Conservation (phyloP, 768 basidiomycete genomes). For the Dioszegia aurantiaca region DNA sequence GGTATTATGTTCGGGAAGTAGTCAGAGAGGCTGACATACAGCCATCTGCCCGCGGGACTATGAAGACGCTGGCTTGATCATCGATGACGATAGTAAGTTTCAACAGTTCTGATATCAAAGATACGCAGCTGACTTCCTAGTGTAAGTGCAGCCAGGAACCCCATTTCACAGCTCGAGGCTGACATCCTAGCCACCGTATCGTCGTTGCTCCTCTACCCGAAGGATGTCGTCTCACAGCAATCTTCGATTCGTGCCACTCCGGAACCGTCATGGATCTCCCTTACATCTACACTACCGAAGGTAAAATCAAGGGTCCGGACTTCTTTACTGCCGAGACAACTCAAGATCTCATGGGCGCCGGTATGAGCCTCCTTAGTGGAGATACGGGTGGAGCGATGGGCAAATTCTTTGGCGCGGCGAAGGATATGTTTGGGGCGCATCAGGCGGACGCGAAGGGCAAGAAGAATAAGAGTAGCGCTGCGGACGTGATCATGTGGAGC, state of each 20-base stretch:
- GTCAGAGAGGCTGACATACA: background rate
- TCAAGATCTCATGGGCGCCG: constrained; percentile 68
- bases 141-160: constrained; percentile 10
- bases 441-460: constrained; percentile 61
- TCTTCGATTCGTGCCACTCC: constrained; percentile 52
- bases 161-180: background rate
- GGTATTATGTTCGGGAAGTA: background rate
- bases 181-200: constrained; percentile 58
- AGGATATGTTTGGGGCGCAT: constrained; percentile 66
- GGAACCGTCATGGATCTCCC: constrained; percentile 61
- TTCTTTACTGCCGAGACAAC: constrained; percentile 74
- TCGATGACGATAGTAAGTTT: constrained; percentile 71
- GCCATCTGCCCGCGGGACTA: constrained; percentile 78
- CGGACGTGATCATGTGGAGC: constrained; percentile 64
- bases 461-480: constrained; percentile 66
- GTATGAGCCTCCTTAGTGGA: constrained; percentile 60
- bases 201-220: constrained; percentile 75
- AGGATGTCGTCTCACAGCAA: constrained; percentile 78
- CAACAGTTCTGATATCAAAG: background rate
- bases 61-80: constrained; percentile 69
- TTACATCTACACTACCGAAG: constrained; percentile 79
- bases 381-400: constrained; percentile 28
- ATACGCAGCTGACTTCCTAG: constrained; percentile 16
- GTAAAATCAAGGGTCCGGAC: constrained; percentile 91
- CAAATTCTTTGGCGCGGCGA: constrained; percentile 64